Evolutionary conservation across 176 grass and related monocot genomes (phyloP), one percentile per base, ranked within the genome.

Genomic region (Oryza longistaminata): DNA sequence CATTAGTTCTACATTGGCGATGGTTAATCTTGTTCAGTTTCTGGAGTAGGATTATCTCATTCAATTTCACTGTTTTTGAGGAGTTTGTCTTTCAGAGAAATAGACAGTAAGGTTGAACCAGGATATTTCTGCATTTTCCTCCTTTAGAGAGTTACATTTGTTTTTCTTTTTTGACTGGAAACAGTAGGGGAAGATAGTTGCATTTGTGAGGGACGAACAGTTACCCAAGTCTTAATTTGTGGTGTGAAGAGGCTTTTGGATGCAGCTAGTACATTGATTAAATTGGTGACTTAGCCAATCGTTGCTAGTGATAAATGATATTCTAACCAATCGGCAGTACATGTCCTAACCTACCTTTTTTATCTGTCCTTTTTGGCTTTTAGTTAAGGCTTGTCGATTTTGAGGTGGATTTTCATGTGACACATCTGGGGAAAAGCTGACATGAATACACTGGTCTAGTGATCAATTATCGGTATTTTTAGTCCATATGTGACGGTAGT

Each of bases 231-330:
- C 7, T 16, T 55, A n/a, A 24, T 25, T 64, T 26, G 44, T 52
- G 16, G 11, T 31, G 34, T 42, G 24, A 66, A 43, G 34, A 52
- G 66, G 66, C 79, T 86, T 53, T 46, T 3, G 68, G 61, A 73
- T 60, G 12, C 61, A 34, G n/a, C 21, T 78, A 78, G 79, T 33
- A 73, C 45, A 42, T 7, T 33, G 48, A 40, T 76, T 62, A 29
- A 80, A 67, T 90, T 73, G 73, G 73, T 68, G 68, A 31, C 58
- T 6, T 82, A 73, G 66, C 73, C 73, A 77, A 52, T 68, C 52
- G 27, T 37, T 74, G 42, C 66, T 64, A 82, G 73, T 77, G 78
- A 50, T 89, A 75, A 55, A 72, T 40, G 53, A 42, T 86, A 77
- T 48, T 81, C 34, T 45, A 87, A 75, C 71, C 40, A 74, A 82